phyloP scores from a whole-genome alignment of 1,284 basidiomycete species.

The Cryptococcus sp. region DNA sequence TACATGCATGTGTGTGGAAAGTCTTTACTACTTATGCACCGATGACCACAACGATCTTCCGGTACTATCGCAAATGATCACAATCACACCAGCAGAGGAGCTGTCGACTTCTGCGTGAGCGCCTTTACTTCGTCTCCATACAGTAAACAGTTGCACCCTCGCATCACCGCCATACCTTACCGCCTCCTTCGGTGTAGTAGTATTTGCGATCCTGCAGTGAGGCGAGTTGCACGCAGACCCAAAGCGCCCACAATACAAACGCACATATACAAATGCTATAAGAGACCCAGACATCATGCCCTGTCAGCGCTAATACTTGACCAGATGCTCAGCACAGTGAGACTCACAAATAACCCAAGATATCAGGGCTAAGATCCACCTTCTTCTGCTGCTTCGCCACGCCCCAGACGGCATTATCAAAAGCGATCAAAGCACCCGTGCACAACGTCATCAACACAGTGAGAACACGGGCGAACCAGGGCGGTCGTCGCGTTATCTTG shows the following conservation, averaged over 20 bases:
- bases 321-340: too few relatives aligned
- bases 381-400: slow-evolving; percentile 5
- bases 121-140: too few relatives aligned
- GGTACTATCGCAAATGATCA: too few relatives aligned
- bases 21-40: too few relatives aligned
- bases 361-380: slow-evolving; percentile 15
- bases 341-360: slow-evolving; percentile 33
- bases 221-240: slow-evolving; percentile 18
- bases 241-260: slow-evolving; percentile 14
- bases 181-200: slow-evolving; percentile 11
- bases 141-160: too few relatives aligned
- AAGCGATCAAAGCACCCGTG: slow-evolving; percentile 8
- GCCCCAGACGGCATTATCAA: slow-evolving; percentile 23
- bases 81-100: too few relatives aligned
- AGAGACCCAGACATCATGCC: background rate
- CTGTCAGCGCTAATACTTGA: background rate
- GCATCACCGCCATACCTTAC: slow-evolving; percentile 4
- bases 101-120: too few relatives aligned
- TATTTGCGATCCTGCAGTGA: slow-evolving; percentile 14
- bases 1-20: too few relatives aligned
- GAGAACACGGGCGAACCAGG: slow-evolving; percentile 1
- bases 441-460: slow-evolving; percentile 11
- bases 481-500: slow-evolving; percentile 1
- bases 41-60: too few relatives aligned
- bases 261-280: slow-evolving; percentile 18